Base-by-base conservation (phyloP, 257 asterid genomes). In the Craterostigma plantagineum region DNA sequence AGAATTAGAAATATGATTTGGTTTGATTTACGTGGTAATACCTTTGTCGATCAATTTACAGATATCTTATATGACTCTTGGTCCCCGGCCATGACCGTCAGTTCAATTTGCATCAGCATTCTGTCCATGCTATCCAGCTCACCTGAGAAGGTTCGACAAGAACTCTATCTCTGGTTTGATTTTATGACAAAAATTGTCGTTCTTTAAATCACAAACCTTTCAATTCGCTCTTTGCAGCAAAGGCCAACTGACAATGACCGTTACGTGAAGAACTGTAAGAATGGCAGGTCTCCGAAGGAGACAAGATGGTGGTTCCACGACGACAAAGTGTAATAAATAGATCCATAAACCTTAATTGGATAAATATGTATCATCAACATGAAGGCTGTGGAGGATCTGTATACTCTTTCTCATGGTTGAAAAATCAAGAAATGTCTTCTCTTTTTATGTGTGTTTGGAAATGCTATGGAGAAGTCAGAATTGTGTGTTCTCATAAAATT, bases 241-340 rank as follows among this genome's bases (percentile, higher is more conserved):
- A 81, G 79, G 4, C 98, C 98, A 4, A 77, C 85, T 0, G 98
- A 87, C 69, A 82, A 87, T 11, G 98, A 87, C 51, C 87, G 95
- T 54, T 87, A 87, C n/a, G 93, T 87, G 63, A 79, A 79, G 84
- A 79, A 82, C 59, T 87, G 98, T 63, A 76, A 63, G 64, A 79
- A 79, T 0, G 95, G 93, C 4, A 65, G 92, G 63, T 87, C 95
- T 46, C 98, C 98, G 11, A 87, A 87, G 81, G 93, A 87, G 85
- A 87, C 98, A 16, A 68, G 95, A 60, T 87, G 98, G 95, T 82
- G 95, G 98, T 87, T 87, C 81, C 93, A 87, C n/a, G 95, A 87
- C n/a, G 98, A 82, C 56, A 87, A 87, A 66, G 97, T 81, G 63
- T 86, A 63, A 67, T 51, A 49, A 17, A 23, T 23, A 23, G 2